Percentiles rank a stretch among this genome's conserved stretches.
phyloP scores from a whole-genome alignment of 2,329 filamentous ascomycete species.

The Pseudogymnoascus sp. region DNA sequence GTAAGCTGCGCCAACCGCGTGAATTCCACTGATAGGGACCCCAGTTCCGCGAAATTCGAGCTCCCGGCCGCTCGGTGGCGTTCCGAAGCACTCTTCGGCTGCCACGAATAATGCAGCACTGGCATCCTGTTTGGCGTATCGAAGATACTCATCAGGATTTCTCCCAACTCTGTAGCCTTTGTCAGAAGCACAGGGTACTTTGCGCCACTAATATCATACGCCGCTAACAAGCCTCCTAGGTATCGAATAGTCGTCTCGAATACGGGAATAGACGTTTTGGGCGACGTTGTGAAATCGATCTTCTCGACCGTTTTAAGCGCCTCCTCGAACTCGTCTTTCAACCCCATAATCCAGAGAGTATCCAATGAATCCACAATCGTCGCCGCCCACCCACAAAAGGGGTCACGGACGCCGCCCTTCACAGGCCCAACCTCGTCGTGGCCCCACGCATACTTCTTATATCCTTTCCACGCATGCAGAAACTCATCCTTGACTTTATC shows the following conservation, averaged over 20 bases:
- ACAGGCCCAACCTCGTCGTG: constrained; percentile 80
- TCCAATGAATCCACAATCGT: constrained; percentile 77
- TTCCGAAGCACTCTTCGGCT: constrained; percentile 53
- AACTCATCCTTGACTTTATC: constrained; percentile 64
- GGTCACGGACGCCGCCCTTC: constrained; percentile 57
- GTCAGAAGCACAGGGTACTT: constrained; percentile 24
- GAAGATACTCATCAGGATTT: constrained; percentile 33
- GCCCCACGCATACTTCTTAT: constrained; percentile 69
- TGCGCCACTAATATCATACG: constrained; percentile 30
- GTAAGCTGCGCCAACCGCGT: constrained; percentile 83
- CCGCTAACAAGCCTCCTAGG: constrained; percentile 31
- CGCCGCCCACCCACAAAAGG: constrained; percentile 87
- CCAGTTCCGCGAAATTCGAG: constrained; percentile 45
- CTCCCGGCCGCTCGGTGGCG: constrained; percentile 51
- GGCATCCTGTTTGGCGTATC: constrained; percentile 48
- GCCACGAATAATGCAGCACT: constrained; percentile 35
- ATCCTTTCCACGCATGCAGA: constrained; percentile 67
- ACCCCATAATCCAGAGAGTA: constrained; percentile 77
- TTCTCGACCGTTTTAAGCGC: constrained; percentile 58
- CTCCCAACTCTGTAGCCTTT: constrained; percentile 28
- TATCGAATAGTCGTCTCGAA: constrained; percentile 35
- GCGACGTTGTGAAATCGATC: constrained; percentile 73
- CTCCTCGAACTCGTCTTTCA: constrained; percentile 70
- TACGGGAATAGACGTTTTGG: constrained; percentile 27
- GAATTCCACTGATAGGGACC: constrained; percentile 78